Conservation (phyloP, 257 asterid genomes). For the Orobanche coerulescens region DNA sequence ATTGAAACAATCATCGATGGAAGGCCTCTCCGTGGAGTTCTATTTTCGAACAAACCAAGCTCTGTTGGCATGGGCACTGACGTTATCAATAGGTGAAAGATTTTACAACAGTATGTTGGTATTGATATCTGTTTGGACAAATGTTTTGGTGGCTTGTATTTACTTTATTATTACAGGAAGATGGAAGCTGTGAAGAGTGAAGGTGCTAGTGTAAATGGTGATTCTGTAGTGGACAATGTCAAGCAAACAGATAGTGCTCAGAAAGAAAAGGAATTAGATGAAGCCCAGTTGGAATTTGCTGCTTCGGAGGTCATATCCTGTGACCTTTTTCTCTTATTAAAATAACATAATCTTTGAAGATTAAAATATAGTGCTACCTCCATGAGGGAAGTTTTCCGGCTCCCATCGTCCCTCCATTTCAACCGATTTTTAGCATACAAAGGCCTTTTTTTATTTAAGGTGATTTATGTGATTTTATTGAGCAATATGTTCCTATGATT, state of each 20-base stretch:
- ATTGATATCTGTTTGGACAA: constrained; percentile 13
- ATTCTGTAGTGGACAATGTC: constrained; percentile 29
- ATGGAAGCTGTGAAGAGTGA: constrained; percentile 37
- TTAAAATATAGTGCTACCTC: not conserved
- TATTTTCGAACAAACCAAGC: constrained; percentile 57
- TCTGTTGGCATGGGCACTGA: constrained; percentile 34
- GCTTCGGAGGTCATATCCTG: constrained; percentile 47
- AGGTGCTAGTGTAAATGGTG: constrained; percentile 28
- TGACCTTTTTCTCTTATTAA: not conserved
- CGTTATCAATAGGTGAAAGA: constrained; percentile 41
- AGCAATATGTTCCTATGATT: not conserved
- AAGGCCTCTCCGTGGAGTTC: constrained; percentile 69
- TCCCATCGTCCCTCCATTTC: constrained; percentile 4
- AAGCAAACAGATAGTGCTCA: constrained; percentile 32
- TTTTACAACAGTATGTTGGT: constrained; percentile 4
- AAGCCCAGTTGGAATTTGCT: constrained; percentile 36
- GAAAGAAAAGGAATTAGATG: constrained; percentile 29
- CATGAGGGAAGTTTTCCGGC: not conserved
- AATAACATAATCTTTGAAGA: constrained; percentile 6
- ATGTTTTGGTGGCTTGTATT: constrained; percentile 15
- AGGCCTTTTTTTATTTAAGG: not conserved
- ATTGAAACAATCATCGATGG: constrained; percentile 90
- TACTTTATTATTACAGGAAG: constrained; percentile 41
- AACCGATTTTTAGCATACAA: not conserved
- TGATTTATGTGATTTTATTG: not conserved